Percentiles rank a stretch among this genome's conserved stretches.
Conservation (phyloP, 805 yeast species). For the Metschnikowia noctiluminum region DNA sequence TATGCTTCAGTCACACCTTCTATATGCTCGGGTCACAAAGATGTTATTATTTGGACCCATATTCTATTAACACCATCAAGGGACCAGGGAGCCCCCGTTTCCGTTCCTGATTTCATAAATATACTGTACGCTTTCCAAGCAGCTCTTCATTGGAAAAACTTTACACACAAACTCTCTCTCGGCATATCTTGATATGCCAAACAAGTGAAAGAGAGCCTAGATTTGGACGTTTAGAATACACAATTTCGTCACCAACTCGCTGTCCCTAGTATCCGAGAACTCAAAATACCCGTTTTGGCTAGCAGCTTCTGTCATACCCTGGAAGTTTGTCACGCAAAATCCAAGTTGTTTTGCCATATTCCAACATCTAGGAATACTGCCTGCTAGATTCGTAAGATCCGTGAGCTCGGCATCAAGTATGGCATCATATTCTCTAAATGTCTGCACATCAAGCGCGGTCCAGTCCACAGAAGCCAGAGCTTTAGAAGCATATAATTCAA, state of each 20-base stretch:
- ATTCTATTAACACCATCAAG: constrained; percentile 2
- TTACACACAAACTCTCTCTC: neutral
- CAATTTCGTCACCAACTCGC: neutral
- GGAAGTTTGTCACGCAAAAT: neutral
- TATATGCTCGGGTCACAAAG: constrained; percentile 1
- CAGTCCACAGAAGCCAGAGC: neutral
- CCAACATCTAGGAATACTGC: neutral
- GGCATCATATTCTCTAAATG: no score
- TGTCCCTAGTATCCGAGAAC: neutral
- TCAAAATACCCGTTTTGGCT: neutral
- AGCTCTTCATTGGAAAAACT: neutral
- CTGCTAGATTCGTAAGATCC: no score
- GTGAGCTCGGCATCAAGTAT: no score
- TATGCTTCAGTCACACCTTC: neutral
- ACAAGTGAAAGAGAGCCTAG: neutral
- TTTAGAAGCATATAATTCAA: neutral
- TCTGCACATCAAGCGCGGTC: no score
- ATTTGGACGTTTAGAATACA: neutral
- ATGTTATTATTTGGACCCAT: neutral
- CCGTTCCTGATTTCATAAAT: neutral
- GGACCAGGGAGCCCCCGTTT: neutral
- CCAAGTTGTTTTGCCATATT: neutral
- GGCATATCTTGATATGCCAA: neutral
- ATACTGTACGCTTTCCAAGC: neutral
- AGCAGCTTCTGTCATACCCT: neutral